phyloP scores from a whole-genome alignment of 768 basidiomycete genomes.

The Auricularia cornea region DNA sequence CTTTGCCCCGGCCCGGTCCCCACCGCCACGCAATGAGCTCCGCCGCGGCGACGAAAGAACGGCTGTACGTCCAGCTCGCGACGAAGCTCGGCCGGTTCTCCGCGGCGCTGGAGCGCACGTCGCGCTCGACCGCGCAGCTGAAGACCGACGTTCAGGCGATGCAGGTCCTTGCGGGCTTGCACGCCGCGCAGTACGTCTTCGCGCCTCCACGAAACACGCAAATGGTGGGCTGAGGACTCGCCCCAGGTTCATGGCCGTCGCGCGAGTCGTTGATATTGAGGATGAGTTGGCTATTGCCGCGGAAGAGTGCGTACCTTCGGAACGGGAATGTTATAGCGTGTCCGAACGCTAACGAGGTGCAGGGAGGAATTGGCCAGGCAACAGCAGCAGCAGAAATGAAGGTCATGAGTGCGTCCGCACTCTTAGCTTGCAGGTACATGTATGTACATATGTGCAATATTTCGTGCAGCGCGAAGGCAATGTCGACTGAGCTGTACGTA shows the following conservation, averaged over 20 bases:
- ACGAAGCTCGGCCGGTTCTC: background rate
- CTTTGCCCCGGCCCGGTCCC: background rate
- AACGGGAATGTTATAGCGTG: too few species aligned
- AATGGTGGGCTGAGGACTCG: background rate
- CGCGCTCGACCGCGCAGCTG: background rate
- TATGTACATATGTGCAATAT: too few species aligned
- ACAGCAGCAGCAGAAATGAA: too few species aligned
- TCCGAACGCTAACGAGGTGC: too few species aligned
- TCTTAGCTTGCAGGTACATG: too few species aligned
- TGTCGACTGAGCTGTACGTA: too few species aligned
- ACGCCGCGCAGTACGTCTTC: background rate
- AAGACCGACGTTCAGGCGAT: background rate
- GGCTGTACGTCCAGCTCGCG: background rate
- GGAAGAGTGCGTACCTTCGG: too few species aligned
- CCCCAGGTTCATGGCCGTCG: background rate
- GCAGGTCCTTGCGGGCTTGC: background rate
- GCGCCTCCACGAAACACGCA: background rate
- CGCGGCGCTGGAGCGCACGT: background rate
- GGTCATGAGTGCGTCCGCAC: too few species aligned
- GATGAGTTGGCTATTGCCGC: background rate
- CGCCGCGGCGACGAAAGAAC: background rate
- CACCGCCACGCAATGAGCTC: background rate
- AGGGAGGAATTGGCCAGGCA: too few species aligned
- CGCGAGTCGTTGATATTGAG: background rate
- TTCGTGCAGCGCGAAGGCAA: too few species aligned